These are phyloP conservation scores for Coelastrella sp. DNA, from an alignment of 139 green algal genomes.

Conservation along the genomic window DNA sequence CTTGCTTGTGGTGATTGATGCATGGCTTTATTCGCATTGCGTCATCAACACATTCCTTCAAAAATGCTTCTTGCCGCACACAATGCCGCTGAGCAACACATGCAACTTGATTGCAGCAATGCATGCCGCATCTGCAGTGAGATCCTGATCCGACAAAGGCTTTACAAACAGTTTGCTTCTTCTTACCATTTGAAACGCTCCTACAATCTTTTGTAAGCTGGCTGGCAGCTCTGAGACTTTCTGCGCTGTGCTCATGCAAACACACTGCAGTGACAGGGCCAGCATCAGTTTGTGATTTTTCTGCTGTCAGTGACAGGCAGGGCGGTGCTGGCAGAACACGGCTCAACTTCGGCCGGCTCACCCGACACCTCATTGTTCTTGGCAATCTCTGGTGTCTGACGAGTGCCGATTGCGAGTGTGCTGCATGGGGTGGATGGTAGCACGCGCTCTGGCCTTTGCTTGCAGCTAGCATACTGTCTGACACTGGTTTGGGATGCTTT, in stretches of 20 bases:
- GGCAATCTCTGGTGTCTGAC: not conserved
- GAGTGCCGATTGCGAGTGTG: not conserved
- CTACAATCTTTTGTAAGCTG: slow-evolving; percentile 83
- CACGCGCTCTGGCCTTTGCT: not conserved
- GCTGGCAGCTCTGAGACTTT: slow-evolving; percentile 60
- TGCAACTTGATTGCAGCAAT: not conserved
- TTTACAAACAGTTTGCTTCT: too few species aligned
- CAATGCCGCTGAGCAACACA: not conserved
- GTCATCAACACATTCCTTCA: too few species aligned
- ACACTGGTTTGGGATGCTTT: not conserved
- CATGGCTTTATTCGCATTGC: too few species aligned
- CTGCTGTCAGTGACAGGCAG: too few species aligned
- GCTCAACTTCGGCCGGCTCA: not conserved
- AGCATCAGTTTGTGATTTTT: not conserved
- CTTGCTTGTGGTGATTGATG: too few species aligned
- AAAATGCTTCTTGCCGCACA: not conserved
- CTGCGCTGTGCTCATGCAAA: slow-evolving; percentile 17
- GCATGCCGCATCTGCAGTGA: not conserved
- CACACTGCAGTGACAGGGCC: slow-evolving; percentile 1
- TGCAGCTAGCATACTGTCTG: not conserved
- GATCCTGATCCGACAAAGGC: too few species aligned
- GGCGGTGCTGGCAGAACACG: too few species aligned
- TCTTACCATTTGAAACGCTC: slow-evolving; percentile 79
- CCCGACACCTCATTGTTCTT: not conserved
- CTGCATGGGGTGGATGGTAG: not conserved